Conservation (phyloP, 148 eudicot genomes). For the Spergularia marina region DNA sequence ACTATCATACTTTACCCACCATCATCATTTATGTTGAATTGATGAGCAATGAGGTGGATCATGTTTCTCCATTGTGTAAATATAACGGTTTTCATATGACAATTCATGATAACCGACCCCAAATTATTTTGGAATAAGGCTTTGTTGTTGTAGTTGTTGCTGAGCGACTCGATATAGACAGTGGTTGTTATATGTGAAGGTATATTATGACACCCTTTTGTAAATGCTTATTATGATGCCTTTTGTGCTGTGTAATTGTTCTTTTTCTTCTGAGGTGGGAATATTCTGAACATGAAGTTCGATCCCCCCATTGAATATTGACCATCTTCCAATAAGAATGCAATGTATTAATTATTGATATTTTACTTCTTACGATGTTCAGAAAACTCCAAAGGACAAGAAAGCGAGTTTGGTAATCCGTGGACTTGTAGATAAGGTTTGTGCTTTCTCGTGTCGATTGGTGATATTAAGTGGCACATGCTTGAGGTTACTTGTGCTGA, state of each 20-base stretch:
- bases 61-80: not conserved
- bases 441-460: conserved; percentile 1
- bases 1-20: not conserved
- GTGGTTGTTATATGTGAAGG: not conserved
- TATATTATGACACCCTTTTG: not conserved
- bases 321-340: not conserved
- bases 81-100: no score
- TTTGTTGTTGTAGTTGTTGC: no score
- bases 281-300: not conserved
- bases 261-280: not conserved
- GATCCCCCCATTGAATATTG: not conserved
- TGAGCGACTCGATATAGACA: not conserved
- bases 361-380: conserved; percentile 22
- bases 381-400: conserved; percentile 96
- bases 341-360: not conserved
- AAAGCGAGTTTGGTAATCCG: conserved; percentile 85
- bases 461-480: not conserved
- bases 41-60: not conserved
- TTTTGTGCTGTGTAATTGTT: not conserved
- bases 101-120: no score
- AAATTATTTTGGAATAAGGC: no score
- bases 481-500: not conserved
- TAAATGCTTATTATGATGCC: not conserved
- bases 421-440: conserved; percentile 88
- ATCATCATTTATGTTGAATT: not conserved